Percentiles rank a stretch among this genome's conserved stretches.
Evolutionary conservation across 495 filamentous ascomycete genomes (phyloP).

Genomic region (Echria macrotheca): DNA sequence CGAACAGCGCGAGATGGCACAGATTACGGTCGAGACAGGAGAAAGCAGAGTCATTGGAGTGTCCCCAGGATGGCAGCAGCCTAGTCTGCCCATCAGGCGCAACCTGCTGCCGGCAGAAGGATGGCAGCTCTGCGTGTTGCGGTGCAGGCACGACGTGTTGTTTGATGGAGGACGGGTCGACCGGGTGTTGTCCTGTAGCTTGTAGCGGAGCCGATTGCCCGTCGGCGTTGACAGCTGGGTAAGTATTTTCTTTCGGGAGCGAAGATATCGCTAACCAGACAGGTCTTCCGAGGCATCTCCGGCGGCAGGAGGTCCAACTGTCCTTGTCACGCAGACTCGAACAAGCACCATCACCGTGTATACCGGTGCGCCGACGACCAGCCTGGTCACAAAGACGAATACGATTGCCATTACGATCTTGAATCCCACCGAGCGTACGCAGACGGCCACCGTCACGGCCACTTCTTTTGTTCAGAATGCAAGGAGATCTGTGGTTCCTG

Average conservation of each 20-base stretch:
- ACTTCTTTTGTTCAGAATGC: constrained; percentile 11
- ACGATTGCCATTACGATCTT: constrained; percentile 14
- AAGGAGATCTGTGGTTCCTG: not conserved
- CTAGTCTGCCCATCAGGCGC: too few relatives aligned
- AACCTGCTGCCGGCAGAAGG: constrained; percentile 6
- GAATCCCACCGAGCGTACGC: constrained; percentile 12
- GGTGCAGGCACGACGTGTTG: constrained; percentile 14
- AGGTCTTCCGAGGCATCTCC: too few relatives aligned
- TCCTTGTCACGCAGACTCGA: constrained; percentile 12
- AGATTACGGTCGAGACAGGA: too few relatives aligned
- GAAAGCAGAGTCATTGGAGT: too few relatives aligned
- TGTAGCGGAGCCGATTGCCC: constrained; percentile 3
- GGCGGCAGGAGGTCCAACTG: too few relatives aligned
- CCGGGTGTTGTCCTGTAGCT: constrained; percentile 8
- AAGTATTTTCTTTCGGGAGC: not conserved
- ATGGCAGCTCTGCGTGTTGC: constrained; percentile 7
- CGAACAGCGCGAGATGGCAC: too few relatives aligned
- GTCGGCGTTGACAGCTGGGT: not conserved
- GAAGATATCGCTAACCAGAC: too few relatives aligned
- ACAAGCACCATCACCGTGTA: constrained; percentile 13
- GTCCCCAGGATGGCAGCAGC: too few relatives aligned
- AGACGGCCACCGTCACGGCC: constrained; percentile 15
- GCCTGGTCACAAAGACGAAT: constrained; percentile 9
- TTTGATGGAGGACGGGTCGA: not conserved
- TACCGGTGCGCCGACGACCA: constrained; percentile 8